These are phyloP conservation scores for Pseudogymnoascus sp. DNA, from an alignment of 2,329 filamentous ascomycete genomes.

Conservation along the genomic window DNA sequence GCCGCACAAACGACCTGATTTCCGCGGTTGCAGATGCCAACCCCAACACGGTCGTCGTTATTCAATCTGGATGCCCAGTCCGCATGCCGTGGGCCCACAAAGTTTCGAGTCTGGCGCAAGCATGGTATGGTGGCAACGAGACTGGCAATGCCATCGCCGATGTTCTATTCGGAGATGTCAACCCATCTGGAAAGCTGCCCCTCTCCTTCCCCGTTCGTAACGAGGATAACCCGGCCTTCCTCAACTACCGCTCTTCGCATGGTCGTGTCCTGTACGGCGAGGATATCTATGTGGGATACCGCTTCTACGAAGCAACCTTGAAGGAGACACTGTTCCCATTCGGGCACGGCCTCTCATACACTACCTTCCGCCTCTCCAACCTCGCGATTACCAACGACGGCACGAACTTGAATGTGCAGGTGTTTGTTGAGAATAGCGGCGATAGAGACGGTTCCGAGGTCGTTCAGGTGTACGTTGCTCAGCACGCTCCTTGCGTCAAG, in stretches of 20 bases:
- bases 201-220: constrained; percentile 48
- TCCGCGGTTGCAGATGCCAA: constrained; percentile 45
- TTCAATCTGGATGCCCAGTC: constrained; percentile 52
- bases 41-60: constrained; percentile 49
- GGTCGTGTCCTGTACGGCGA: constrained; percentile 54
- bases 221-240: constrained; percentile 52
- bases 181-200: constrained; percentile 52
- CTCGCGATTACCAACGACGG: constrained; percentile 37
- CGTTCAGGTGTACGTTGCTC: constrained; percentile 47
- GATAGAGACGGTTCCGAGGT: constrained; percentile 43
- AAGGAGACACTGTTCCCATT: constrained; percentile 27
- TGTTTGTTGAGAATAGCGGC: constrained; percentile 54
- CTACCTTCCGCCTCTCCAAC: constrained; percentile 49
- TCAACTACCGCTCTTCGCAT: constrained; percentile 47
- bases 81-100: constrained; percentile 44
- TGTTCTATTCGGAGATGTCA: constrained; percentile 51
- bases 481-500: constrained; percentile 45
- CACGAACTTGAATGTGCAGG: constrained; percentile 41
- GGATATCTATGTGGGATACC: constrained; percentile 55
- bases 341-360: constrained; percentile 71
- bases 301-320: constrained; percentile 44
- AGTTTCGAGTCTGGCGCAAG: constrained; percentile 30
- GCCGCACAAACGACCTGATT: constrained; percentile 33
- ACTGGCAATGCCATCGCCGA: constrained; percentile 56
- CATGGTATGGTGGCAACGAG: constrained; percentile 55